Base-by-base conservation (phyloP, 2,329 filamentous ascomycete species). In the Arthroderma uncinatum region DNA sequence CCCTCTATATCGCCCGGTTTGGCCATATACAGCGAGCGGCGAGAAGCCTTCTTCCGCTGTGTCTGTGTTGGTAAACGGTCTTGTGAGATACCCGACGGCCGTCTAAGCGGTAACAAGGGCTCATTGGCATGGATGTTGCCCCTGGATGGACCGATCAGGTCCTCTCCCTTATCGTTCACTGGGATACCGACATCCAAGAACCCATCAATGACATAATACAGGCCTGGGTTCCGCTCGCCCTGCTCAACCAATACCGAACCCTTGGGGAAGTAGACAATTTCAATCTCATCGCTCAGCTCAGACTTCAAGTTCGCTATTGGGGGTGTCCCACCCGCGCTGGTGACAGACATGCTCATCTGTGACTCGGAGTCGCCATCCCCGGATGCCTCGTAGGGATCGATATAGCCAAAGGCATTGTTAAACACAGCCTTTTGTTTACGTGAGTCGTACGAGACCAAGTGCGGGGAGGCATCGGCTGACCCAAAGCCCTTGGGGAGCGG, bases 181-280 rank as follows among this genome's bases (percentile, higher is more conserved):
- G 88, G 84, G n/a, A 94, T 85, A 60, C 89, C 90, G 44, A 97
- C 91, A 66, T 98, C 93, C 36, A 98, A 75, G 65, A 98, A 98
- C 0, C 93, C 93, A 69, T 98, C 93, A 53, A 98, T 87, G 2
- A 98, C 92, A 71, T 98, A 98, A 73, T 98, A 98, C 0, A 98
- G 71, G 0, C 93, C 93, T 0, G 93, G 93, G 64, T 94, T 95
- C n/a, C 93, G 82, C 70, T 98, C 93, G 8, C 93, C 92, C 73
- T 97, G 91, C 67, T 98, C 93, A 0, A 98, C 91, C 14, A 98
- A 79, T 0, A 98, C 87, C 1, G 93, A 92, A 1, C 88, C 91
- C 69, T 97, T 89, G 0, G 91, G 92, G 63, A 98, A 98, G 74
- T 88, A 97, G 4, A 98, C 93, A 62, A 98, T 96, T 67, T 98